phyloP scores from a whole-genome alignment of 345 rosid species.

The Bruguiera gymnorhiza region DNA sequence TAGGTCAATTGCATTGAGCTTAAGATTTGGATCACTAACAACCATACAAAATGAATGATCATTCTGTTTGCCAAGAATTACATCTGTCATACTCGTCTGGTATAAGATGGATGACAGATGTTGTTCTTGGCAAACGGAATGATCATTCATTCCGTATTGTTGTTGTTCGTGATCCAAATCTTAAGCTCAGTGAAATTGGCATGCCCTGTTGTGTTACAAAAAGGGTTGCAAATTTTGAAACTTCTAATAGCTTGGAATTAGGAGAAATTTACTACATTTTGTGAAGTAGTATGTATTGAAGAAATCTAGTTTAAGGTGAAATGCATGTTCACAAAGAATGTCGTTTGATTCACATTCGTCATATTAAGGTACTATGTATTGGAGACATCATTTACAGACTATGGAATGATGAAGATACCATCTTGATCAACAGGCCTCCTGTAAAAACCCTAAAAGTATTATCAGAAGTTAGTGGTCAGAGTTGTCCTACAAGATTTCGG shows the following conservation, averaged over 20 bases:
- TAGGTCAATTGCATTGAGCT: constrained; percentile 71
- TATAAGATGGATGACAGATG: constrained; percentile 77
- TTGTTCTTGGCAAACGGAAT: constrained; percentile 82
- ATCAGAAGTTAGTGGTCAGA: no score
- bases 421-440: constrained; percentile 88
- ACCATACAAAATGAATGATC: constrained; percentile 82
- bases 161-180: constrained; percentile 73
- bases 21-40: constrained; percentile 67
- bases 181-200: constrained; percentile 74
- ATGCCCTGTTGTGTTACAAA: constrained; percentile 76
- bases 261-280: constrained; percentile 46
- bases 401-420: constrained; percentile 64
- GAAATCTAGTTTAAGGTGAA: no score
- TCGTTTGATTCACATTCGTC: constrained; percentile 39
- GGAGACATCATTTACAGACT: constrained; percentile 66
- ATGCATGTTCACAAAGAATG: constrained; percentile 59
- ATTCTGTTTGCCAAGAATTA: constrained; percentile 66
- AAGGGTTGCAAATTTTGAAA: constrained; percentile 68
- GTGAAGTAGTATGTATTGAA: constrained; percentile 22
- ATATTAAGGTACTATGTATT: constrained; percentile 41
- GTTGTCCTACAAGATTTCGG: no score
- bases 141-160: constrained; percentile 86
- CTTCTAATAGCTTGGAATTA: constrained; percentile 62
- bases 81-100: constrained; percentile 43
- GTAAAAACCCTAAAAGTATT: no score